These are phyloP conservation scores for Backusella tuberculispora DNA, from an alignment of 192 early-diverging fungal species.

Conservation along the genomic window DNA sequence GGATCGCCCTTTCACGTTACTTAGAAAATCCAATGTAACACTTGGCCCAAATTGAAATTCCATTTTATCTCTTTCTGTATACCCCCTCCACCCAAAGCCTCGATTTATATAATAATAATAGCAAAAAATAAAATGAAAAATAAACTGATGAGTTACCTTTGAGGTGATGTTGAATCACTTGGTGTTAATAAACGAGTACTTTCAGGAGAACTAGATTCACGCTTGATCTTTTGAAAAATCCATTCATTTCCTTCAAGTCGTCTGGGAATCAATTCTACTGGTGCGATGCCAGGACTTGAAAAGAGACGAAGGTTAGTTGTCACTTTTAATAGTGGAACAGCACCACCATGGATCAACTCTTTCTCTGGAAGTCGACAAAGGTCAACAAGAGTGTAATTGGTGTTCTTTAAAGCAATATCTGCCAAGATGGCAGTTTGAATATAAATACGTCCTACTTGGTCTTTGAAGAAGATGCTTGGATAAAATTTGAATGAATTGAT, in stretches of 20 bases:
- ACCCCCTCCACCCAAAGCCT: neutral
- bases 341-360: constrained; percentile 28
- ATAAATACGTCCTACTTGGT: constrained; percentile 34
- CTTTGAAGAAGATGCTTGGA: constrained; percentile 9
- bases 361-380: constrained; percentile 29
- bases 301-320: constrained; percentile 14
- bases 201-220: neutral
- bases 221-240: constrained; percentile 8
- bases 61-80: neutral
- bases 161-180: neutral
- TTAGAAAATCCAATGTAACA: constrained; percentile 17
- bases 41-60: constrained; percentile 12
- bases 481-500: constrained; percentile 5
- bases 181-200: neutral
- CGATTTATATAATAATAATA: neutral
- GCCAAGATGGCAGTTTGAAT: constrained; percentile 24
- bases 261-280: neutral
- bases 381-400: constrained; percentile 33
- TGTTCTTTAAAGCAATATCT: constrained; percentile 26
- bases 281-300: neutral
- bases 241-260: constrained; percentile 13
- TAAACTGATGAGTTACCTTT: neutral
- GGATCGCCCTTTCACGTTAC: constrained; percentile 13
- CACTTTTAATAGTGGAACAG: constrained; percentile 29
- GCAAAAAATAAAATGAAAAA: no score